Base-by-base conservation (phyloP, 2,329 filamentous ascomycete genomes). In the Polychaeton citri region DNA sequence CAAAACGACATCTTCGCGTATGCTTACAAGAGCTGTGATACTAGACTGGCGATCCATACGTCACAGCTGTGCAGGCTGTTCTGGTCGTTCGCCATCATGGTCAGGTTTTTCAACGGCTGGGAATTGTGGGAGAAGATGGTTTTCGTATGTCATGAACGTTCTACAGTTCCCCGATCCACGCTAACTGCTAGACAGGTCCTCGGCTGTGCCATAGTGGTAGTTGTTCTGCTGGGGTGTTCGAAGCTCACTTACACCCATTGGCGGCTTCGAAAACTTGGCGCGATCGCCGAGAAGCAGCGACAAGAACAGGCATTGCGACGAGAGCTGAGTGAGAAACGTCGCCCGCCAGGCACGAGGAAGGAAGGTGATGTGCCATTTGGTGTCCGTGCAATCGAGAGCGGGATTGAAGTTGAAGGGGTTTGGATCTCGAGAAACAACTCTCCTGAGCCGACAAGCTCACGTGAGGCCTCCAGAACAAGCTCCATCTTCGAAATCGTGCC, bases 361-460 rank as follows among this genome's bases (percentile, higher is more conserved):
- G 49, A 65, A 33, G 65, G 73, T 34, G 78, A 83, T 7, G 74
- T 92, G 21, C 86, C 85, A 0, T 95, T 95, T 50, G 87, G 88
- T 15, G 74, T 90, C 36, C 76, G 81, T 47, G 87, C 87, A 5
- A 74, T 95, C 32, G 79, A 94, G 55, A 81, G 74, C 46, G 86
- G 86, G 5, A 67, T 92, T 30, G 74, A 88, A 53, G 74, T 93
- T 6, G 83, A 93, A 44, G 87, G 85, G 3, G 86, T 95, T 34
- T 69, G 64, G 63, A 64, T 66, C 24, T 68, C 65, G 12, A 51
- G 55, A 38, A 53, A 48, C 33, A 68, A 66, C 46, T 66, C 64
- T 6, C 55, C 53, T 18, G 47, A 51, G 34, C 38, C 42, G 13
- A 37, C 41, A 32, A 58, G 52, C 32, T 28, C 24, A 12, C 42